Evolutionary conservation across 345 rosid genomes (phyloP).

Genomic region (Eucalyptus regnans): DNA sequence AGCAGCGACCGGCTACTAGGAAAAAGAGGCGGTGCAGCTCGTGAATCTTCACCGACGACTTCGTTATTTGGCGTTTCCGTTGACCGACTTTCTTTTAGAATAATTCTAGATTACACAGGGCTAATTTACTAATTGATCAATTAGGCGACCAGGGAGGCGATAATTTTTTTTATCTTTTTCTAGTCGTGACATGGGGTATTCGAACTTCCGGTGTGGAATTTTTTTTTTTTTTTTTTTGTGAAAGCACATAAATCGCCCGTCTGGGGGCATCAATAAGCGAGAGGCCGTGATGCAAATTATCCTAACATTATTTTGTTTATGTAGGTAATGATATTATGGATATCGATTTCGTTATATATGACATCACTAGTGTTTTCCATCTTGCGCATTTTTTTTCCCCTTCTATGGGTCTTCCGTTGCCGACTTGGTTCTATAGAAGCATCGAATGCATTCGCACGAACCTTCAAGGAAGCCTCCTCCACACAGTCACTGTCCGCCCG

Average conservation of each 20-base stretch:
- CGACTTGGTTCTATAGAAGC: background rate
- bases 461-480: background rate
- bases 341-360: background rate
- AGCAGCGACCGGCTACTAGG: background rate
- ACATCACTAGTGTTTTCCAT: background rate
- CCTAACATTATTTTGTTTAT: background rate
- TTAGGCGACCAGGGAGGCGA: background rate
- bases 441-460: background rate
- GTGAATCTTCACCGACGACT: background rate
- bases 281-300: background rate
- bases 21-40: background rate
- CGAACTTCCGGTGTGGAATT: no score
- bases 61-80: background rate
- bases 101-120: background rate
- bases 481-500: background rate
- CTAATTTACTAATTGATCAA: background rate
- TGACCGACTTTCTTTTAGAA: background rate
- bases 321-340: background rate
- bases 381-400: background rate
- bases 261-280: background rate
- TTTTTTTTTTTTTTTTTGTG: no score
- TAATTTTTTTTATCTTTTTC: background rate
- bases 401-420: background rate
- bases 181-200: background rate
- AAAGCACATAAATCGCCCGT: background rate